These are phyloP conservation scores for Gymnopilus dilepis DNA, from an alignment of 768 basidiomycete genomes.

Conservation along the genomic window DNA sequence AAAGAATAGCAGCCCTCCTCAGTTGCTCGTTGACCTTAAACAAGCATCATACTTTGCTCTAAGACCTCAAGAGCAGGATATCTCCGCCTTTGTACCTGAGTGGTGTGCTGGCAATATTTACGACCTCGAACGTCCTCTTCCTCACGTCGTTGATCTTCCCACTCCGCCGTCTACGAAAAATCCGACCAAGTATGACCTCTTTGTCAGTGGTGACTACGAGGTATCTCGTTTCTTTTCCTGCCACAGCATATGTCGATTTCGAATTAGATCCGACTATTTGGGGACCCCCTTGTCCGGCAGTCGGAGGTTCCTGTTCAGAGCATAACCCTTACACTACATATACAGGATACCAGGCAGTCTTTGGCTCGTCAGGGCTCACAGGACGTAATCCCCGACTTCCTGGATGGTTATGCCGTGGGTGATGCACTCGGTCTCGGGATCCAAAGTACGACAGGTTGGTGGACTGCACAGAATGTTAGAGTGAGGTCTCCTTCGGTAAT, in stretches of 20 bases:
- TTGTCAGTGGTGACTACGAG: constrained; percentile 87
- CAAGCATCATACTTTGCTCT: constrained; percentile 83
- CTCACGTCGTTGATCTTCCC: constrained; percentile 56
- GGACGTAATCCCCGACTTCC: constrained; percentile 68
- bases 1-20: constrained; percentile 35
- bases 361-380: constrained; percentile 54
- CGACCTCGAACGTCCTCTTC: constrained; percentile 56
- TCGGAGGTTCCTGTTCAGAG: constrained; percentile 57
- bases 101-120: constrained; percentile 95
- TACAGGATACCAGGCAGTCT: constrained; percentile 36
- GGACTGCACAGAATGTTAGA: constrained; percentile 48
- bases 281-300: constrained; percentile 59
- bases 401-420: constrained; percentile 80
- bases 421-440: constrained; percentile 69
- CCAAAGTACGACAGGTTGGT: constrained; percentile 57
- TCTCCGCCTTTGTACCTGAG: constrained; percentile 36
- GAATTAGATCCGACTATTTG: constrained; percentile 79
- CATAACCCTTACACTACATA: constrained; percentile 53
- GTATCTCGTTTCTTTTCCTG: constrained; percentile 36
- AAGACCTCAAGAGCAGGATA: constrained; percentile 44
- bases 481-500: constrained; percentile 24
- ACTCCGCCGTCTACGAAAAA: constrained; percentile 41
- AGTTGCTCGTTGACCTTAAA: constrained; percentile 62
- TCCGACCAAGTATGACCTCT: constrained; percentile 66
- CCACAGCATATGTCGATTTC: constrained; percentile 7